phyloP scores from a whole-genome alignment of 805 yeast genomes.

The Candida coleopterorum region DNA sequence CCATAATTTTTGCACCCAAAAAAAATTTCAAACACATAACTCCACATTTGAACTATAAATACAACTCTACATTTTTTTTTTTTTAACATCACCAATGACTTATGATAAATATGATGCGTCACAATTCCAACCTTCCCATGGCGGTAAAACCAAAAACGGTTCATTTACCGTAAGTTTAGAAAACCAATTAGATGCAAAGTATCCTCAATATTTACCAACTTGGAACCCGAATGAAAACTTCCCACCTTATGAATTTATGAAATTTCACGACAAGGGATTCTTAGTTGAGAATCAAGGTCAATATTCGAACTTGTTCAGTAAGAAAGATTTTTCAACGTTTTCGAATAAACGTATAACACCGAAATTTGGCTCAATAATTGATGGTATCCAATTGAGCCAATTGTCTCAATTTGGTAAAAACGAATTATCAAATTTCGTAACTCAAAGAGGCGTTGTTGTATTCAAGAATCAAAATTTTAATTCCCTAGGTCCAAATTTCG shows the following conservation, averaged over 20 bases:
- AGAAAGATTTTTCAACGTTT: constrained; percentile 10
- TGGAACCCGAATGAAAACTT: constrained; percentile 31
- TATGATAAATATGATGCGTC: constrained; percentile 20
- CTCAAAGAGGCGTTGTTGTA: constrained; percentile 31
- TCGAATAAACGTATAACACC: constrained; percentile 23
- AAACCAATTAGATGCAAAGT: constrained; percentile 18
- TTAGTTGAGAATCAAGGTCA: constrained; percentile 16
- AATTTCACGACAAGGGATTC: constrained; percentile 25
- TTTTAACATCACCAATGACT: too few species aligned
- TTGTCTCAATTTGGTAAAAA: constrained; percentile 24
- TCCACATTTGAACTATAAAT: too few species aligned
- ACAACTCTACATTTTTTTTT: too few species aligned
- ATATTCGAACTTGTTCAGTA: constrained; percentile 18
- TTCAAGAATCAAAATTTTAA: constrained; percentile 30
- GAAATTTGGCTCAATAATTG: constrained; percentile 27
- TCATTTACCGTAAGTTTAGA: constrained; percentile 22
- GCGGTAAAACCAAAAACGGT: constrained; percentile 18
- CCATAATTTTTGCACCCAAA: constrained; percentile 5
- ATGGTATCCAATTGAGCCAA: constrained; percentile 26
- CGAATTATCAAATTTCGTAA: constrained; percentile 28
- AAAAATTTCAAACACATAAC: too few species aligned
- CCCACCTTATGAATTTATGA: constrained; percentile 22
- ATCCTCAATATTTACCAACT: constrained; percentile 28
- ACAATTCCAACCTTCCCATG: constrained; percentile 18
- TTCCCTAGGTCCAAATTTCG: constrained; percentile 39